Conservation (phyloP, 208 protist genomes). For the Crithidia sp. region DNA sequence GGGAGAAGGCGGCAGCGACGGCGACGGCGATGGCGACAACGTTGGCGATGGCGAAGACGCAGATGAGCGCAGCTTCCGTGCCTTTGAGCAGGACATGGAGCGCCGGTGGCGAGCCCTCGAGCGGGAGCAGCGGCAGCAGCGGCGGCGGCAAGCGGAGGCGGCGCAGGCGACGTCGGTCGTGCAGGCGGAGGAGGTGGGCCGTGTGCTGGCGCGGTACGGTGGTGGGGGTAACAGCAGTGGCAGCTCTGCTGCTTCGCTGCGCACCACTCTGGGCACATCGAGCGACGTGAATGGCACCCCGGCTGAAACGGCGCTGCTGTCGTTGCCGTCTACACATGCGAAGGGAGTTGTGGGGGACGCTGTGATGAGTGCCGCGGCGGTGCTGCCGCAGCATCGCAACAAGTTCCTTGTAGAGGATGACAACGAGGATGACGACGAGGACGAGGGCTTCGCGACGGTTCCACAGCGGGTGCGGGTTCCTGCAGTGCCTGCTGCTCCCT, state of each 20-base stretch:
- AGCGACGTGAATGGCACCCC: background rate
- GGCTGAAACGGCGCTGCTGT: background rate
- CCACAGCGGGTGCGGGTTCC: background rate
- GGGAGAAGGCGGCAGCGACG: background rate
- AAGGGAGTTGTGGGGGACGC: no score
- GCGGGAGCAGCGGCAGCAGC: slow-evolving; percentile 32
- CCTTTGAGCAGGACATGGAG: slow-evolving; percentile 33
- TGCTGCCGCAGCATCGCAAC: slow-evolving; percentile 1
- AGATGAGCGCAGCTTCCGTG: slow-evolving; percentile 28
- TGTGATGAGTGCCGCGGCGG: background rate
- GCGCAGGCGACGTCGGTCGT: background rate
- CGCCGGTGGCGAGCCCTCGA: slow-evolving; percentile 34
- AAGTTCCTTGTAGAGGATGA: slow-evolving; percentile 29
- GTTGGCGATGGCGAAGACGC: slow-evolving; percentile 23
- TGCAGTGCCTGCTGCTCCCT: background rate
- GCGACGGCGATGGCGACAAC: background rate
- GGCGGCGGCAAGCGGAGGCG: slow-evolving; percentile 20
- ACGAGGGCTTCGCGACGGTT: background rate
- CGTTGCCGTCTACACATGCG: background rate
- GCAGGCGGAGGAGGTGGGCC: slow-evolving; percentile 16
- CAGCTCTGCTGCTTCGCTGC: no score
- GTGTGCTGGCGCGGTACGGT: slow-evolving; percentile 35
- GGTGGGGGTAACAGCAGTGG: slow-evolving; percentile 3
- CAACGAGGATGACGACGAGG: slow-evolving; percentile 9
- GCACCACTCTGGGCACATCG: background rate